Base-by-base conservation (phyloP, 2,329 filamentous ascomycete species). In the Aspergillus nomiae region DNA sequence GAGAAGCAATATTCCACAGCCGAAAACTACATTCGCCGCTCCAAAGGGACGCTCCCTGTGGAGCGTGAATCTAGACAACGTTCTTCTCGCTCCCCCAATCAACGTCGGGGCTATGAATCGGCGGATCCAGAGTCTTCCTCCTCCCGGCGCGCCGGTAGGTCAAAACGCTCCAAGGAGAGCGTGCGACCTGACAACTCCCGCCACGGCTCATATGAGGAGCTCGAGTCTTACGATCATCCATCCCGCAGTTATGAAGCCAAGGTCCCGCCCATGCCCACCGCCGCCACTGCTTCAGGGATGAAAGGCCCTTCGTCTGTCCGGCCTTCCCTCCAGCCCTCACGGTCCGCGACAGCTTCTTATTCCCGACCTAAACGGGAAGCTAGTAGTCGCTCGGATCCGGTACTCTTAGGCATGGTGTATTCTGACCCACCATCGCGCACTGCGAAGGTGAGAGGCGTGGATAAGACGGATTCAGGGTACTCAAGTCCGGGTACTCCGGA, bases 401-500 rank as follows among this genome's bases (percentile, higher is more conserved):
- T 71, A 11, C 67, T 76, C 14, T 46, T 67, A 36, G 67, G 67
- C 55, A 74, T 76, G 68, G 67, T 67, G 36, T 70, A 70, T 26
- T 67, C 72, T n/a, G 59, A 70, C 3, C 56, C 67, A 7, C 70
- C 74, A 8, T 48, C 73, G 14, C 76, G 77, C 46, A 69, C 75
- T 2, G 76, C 78, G 12, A 80, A 77, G 55, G 61, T 76, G 48
- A 76, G 77, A 59, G 70, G 71, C 34, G 59, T 67, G 30, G 74
- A 80, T 36, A 73, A 73, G 48, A 73, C 78, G 34, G 81, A 83
- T 60, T 82, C 80, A 4, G 79, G 79, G 3, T 81, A 82, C 61
- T 81, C 78, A 7, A 82, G 78, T 66, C 78, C 81, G 11, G 74
- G 74, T 26, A 81, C 78, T 1, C 79, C 80, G 2, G 80, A 82